These are phyloP conservation scores for Davidsoniella neocaledoniae DNA, from an alignment of 2,329 filamentous ascomycete genomes.

Conservation along the genomic window DNA sequence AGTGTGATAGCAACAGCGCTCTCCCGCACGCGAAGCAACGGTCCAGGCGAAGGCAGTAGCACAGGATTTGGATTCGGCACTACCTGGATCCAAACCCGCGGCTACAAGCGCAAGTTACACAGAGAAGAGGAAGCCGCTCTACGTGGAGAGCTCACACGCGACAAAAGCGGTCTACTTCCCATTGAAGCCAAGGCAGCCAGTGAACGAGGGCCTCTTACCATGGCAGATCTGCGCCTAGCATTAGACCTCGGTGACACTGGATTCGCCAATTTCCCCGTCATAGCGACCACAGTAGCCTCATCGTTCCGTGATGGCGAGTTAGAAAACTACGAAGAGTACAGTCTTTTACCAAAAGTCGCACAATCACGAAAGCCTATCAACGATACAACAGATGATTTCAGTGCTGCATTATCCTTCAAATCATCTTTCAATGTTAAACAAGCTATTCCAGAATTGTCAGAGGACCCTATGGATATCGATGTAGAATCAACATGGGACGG, in stretches of 20 bases:
- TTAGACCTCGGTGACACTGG: constrained; percentile 60
- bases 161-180: constrained; percentile 62
- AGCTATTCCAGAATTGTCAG: constrained; percentile 14
- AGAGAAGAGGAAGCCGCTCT: constrained; percentile 58
- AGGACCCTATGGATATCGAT: constrained; percentile 44
- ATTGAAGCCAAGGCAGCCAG: constrained; percentile 63
- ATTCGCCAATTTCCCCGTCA: constrained; percentile 59
- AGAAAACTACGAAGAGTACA: constrained; percentile 47
- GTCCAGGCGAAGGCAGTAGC: constrained; percentile 42
- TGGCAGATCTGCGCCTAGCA: constrained; percentile 63
- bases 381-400: constrained; percentile 20
- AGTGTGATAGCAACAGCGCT: constrained; percentile 47
- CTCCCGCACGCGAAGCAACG: constrained; percentile 47
- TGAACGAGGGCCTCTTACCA: constrained; percentile 53
- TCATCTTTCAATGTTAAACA: constrained; percentile 6
- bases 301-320: constrained; percentile 62
- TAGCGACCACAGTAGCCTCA: constrained; percentile 53
- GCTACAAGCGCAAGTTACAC: constrained; percentile 58
- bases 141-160: constrained; percentile 57
- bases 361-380: constrained; percentile 14
- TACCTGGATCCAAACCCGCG: constrained; percentile 61
- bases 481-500: constrained; percentile 46
- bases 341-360: constrained; percentile 24
- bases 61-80: constrained; percentile 48
- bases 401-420: constrained; percentile 25